Evolutionary conservation across 2,329 filamentous ascomycete genomes (phyloP).

Genomic region (Scytalidium lignicola): DNA sequence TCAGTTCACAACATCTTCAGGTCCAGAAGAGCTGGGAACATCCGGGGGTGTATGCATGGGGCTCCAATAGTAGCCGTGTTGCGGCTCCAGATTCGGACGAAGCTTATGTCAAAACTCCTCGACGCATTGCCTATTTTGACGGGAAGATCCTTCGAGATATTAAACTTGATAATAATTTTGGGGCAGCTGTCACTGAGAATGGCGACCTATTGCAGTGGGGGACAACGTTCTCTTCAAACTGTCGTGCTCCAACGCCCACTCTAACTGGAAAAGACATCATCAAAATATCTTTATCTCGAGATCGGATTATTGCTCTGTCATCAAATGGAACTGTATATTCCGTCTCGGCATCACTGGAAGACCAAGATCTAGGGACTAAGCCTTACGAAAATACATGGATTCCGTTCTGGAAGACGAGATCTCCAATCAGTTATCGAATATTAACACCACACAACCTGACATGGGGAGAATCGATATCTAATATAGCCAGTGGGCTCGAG

Average conservation of each 20-base stretch:
- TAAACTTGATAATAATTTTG: conserved; percentile 77
- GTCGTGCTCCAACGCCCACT: conserved; percentile 62
- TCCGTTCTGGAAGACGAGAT: conserved; percentile 61
- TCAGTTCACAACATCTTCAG: conserved; percentile 83
- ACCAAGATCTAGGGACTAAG: conserved; percentile 64
- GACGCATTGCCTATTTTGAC: conserved; percentile 77
- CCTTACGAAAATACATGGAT: conserved; percentile 61
- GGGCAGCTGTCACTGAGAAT: conserved; percentile 79
- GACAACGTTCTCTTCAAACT: conserved; percentile 61
- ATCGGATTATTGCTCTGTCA: conserved; percentile 77
- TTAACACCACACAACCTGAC: conserved; percentile 60
- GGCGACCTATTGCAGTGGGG: conserved; percentile 95
- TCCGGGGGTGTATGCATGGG: conserved; percentile 92
- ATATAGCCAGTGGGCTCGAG: conserved; percentile 74
- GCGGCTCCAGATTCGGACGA: conserved; percentile 80
- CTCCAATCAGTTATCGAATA: conserved; percentile 64
- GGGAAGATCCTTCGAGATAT: conserved; percentile 79
- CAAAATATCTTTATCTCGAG: conserved; percentile 71
- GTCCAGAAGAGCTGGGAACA: conserved; percentile 76
- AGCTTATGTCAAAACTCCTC: conserved; percentile 70
- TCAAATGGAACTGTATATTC: conserved; percentile 78
- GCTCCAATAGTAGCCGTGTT: conserved; percentile 79
- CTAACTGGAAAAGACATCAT: conserved; percentile 75
- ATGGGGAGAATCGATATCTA: conserved; percentile 67
- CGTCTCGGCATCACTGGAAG: conserved; percentile 67